These are phyloP conservation scores for Claviceps africana DNA, from an alignment of 2,329 filamentous ascomycete species.

Conservation along the genomic window DNA sequence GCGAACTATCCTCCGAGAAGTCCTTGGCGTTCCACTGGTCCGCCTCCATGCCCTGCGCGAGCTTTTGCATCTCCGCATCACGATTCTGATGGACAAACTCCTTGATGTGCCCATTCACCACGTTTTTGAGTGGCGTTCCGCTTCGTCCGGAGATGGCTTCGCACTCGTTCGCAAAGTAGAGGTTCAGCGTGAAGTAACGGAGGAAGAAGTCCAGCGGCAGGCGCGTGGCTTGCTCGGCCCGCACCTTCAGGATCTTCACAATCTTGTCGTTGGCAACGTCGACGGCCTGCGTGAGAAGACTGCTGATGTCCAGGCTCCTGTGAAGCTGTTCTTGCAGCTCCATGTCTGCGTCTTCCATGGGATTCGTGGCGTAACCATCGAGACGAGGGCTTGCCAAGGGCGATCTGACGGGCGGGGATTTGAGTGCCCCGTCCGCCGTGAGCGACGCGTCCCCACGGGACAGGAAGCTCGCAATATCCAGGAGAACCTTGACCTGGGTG, in stretches of 20 bases:
- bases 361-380: conserved; percentile 15
- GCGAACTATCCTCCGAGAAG: conserved; percentile 49
- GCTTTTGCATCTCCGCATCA: conserved; percentile 57
- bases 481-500: conserved; percentile 84
- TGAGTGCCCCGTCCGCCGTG: conserved; percentile 23
- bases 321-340: conserved; percentile 62
- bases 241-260: conserved; percentile 61
- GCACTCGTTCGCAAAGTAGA: conserved; percentile 75
- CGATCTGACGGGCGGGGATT: conserved; percentile 35
- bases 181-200: conserved; percentile 69
- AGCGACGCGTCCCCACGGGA: conserved; percentile 24
- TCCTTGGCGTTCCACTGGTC: conserved; percentile 71
- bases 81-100: conserved; percentile 62
- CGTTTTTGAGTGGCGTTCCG: conserved; percentile 59
- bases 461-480: conserved; percentile 78
- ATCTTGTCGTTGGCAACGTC: conserved; percentile 69
- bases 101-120: conserved; percentile 70
- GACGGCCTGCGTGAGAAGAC: conserved; percentile 64
- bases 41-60: conserved; percentile 64
- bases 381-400: conserved; percentile 37
- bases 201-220: conserved; percentile 58
- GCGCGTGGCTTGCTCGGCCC: conserved; percentile 57
- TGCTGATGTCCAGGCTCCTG: conserved; percentile 61
- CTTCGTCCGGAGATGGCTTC: conserved; percentile 71
- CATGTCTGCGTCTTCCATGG: conserved; percentile 16